Evolutionary conservation across 2,329 filamentous ascomycete species (phyloP), one percentile per base, ranked within the genome.

Genomic region (Colletotrichum sp.): DNA sequence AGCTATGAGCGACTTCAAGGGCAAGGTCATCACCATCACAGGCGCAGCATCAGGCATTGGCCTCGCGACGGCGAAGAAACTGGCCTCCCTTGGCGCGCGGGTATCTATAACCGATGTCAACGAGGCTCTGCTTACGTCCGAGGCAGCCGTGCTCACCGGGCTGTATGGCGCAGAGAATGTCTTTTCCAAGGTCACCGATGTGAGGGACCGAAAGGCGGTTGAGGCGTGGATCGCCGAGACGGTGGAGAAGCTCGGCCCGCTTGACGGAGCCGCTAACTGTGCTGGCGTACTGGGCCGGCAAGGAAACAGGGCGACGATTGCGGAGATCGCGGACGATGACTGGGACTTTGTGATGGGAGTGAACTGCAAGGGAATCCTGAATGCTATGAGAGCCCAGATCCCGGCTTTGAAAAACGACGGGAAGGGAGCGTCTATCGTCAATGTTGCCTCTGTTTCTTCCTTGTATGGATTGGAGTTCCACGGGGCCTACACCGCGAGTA

Each of bases 31-130:
- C 75, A 87, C 87, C 72, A 80, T 91, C 36, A 89, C 88, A 5
- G 89, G 89, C 39, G 86, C 86, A 2, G 86, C 86, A 1, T 84
- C 84, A 7, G 89, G 89, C n/a, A 90, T 90, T 68, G 89, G 88
- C 36, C 83, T 87, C 22, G 86, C 86, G 12, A 87, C 87, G 8
- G 86, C 88, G 9, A 82, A 84, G n/a, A 82, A 86, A 27, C 83
- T 89, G 3, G 84, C 86, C 60, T 79, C 82, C 2, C 82, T 84
- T 27, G 89, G 88, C 32, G 88, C 87, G 4, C 82, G 77, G 6
- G 78, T 91, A 9, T 88, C 88, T 4, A 81, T 90, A 8, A 87
- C 86, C 16, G 90, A 91, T 78, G 82, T 90, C 72, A 83, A 86
- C 65, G 78, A 81, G 8, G 72, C 76, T 1, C 79, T 82, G 3